These are phyloP conservation scores for Aspergillus neotritici DNA, from an alignment of 2,329 filamentous ascomycete species.

Conservation along the genomic window DNA sequence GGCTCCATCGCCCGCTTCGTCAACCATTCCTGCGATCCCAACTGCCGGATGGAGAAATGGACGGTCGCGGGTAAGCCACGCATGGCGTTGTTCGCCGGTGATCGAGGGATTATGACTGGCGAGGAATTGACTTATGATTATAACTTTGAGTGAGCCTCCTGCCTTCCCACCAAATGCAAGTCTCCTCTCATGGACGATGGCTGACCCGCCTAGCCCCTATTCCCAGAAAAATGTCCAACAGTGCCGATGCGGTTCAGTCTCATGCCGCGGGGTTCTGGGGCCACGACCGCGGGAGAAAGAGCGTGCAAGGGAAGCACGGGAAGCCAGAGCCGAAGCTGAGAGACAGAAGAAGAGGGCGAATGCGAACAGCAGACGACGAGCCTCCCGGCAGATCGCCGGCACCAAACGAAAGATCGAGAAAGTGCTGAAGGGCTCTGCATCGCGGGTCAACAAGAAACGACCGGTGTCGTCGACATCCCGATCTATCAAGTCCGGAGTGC, in stretches of 20 bases:
- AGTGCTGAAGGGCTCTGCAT: slow-evolving; percentile 22
- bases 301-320: slow-evolving; percentile 24
- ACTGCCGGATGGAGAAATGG: slow-evolving; percentile 98
- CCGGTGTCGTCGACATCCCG: slow-evolving; percentile 23
- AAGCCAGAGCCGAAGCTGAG: slow-evolving; percentile 19
- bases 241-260: slow-evolving; percentile 57
- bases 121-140: slow-evolving; percentile 96
- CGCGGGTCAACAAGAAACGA: slow-evolving; percentile 28
- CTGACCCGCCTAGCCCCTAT: slow-evolving; percentile 42
- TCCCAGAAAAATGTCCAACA: slow-evolving; percentile 59
- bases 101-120: slow-evolving; percentile 83
- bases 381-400: slow-evolving; percentile 10
- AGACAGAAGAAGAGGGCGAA: slow-evolving; percentile 22
- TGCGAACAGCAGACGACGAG: slow-evolving; percentile 5
- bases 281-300: slow-evolving; percentile 49
- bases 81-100: slow-evolving; percentile 94
- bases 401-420: slow-evolving; percentile 32
- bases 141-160: slow-evolving; percentile 58
- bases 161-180: neutral
- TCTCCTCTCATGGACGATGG: neutral
- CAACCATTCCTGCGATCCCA: slow-evolving; percentile 94
- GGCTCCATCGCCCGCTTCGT: slow-evolving; percentile 96
- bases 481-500: slow-evolving; percentile 30
- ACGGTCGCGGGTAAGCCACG: slow-evolving; percentile 87
- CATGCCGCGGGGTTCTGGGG: slow-evolving; percentile 58